These are phyloP conservation scores for Hibiscus tridactylites DNA, from an alignment of 345 rosid species.

Conservation along the genomic window DNA sequence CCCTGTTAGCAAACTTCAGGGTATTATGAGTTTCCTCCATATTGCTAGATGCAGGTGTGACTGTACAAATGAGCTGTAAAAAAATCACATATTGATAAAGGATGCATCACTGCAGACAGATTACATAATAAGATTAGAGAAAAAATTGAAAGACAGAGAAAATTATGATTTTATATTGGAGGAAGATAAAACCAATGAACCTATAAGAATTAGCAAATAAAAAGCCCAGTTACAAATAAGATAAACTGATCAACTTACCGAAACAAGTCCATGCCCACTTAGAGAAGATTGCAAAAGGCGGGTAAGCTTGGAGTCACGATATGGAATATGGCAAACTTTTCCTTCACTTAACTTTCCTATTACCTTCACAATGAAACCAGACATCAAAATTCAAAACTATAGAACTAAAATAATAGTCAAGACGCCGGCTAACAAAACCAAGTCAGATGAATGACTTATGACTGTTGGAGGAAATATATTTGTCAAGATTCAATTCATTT, in stretches of 20 bases:
- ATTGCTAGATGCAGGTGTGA: conserved; percentile 97
- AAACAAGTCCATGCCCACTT: conserved; percentile 98
- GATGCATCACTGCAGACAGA: neutral
- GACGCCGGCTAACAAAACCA: neutral
- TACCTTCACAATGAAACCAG: conserved; percentile 50
- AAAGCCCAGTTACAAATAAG: neutral
- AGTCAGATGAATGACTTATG: neutral
- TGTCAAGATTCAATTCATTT: conserved; percentile 3
- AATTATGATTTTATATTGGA: neutral
- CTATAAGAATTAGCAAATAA: neutral
- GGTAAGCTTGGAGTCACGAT: conserved; percentile 96
- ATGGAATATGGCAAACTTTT: conserved; percentile 97
- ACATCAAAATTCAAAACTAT: conserved; percentile 1
- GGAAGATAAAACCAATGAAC: neutral
- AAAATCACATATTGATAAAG: neutral
- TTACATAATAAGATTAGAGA: neutral
- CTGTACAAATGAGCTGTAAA: conserved; percentile 89
- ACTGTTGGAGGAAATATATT: neutral
- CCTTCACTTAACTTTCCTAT: conserved; percentile 98
- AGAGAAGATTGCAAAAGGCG: conserved; percentile 97
- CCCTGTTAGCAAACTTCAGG: conserved; percentile 93
- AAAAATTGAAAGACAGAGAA: neutral
- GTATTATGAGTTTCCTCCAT: conserved; percentile 99
- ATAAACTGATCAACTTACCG: conserved; percentile 45
- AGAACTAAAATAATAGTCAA: conserved; percentile 1